Evolutionary conservation across 208 protist species (phyloP).

Genomic region (Phytomonas sp.): DNA sequence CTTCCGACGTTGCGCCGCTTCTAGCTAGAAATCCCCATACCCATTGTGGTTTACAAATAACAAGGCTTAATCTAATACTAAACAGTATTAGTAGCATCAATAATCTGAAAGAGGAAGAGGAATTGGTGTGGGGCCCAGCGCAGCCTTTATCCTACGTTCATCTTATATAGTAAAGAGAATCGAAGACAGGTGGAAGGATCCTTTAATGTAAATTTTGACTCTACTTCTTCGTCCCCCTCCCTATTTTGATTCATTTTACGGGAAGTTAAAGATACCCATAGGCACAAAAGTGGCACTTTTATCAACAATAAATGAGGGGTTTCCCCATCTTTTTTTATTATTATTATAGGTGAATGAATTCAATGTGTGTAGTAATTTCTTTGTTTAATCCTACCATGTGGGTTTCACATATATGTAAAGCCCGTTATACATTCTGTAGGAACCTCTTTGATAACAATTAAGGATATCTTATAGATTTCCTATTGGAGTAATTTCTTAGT

Average conservation of each 20-base stretch:
- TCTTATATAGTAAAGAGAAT: not conserved
- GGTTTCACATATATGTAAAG: not conserved
- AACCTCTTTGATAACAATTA: not conserved
- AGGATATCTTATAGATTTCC: not conserved
- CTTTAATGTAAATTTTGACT: not conserved
- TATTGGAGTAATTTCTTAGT: not conserved
- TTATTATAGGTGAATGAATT: not conserved
- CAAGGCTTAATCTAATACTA: not conserved
- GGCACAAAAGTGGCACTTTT: not conserved
- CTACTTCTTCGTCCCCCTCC: not conserved
- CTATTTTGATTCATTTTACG: not conserved
- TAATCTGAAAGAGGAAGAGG: not conserved
- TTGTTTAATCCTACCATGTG: not conserved
- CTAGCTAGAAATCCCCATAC: not conserved
- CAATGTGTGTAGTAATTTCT: not conserved
- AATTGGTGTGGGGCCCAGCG: not conserved
- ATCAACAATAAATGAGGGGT: not conserved
- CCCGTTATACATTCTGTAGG: not conserved
- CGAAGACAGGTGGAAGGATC: not conserved
- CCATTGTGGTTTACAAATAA: not conserved
- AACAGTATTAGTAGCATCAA: not conserved
- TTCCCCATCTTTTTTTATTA: not conserved
- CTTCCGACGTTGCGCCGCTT: not conserved
- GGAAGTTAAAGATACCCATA: not conserved
- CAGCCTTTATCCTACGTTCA: not conserved